Base-by-base conservation (phyloP, 768 basidiomycete genomes). In the Leccinum fibrillosum region DNA sequence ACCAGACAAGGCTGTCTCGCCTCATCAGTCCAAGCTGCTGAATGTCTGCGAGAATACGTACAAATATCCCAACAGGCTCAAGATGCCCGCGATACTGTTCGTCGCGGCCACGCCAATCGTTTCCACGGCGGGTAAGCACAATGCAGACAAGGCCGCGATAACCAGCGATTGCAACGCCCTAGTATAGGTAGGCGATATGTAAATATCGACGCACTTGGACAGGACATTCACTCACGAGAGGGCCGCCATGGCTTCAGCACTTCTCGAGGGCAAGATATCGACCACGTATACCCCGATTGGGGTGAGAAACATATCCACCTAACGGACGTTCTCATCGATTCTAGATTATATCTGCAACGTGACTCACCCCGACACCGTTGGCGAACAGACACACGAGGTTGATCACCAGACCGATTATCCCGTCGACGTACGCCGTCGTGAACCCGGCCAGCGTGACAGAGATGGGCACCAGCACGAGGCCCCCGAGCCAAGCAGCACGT, bases 211-310 rank as follows among this genome's bases (percentile, higher is more conserved):
- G 37, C 21, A 26, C 23, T 17, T 15, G 11, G 11, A 35, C 3
- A 17, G n/a, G 8, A 32, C 5, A 37, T 0, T 3, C 45, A 76
- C 82, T 34, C 48, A 87, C 88, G 70, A 72, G 53, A 73, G 75
- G 0, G 82, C 86, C 5, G 84, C 86, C 69, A 80, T 77, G n/a
- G 78, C 76, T 64, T 90, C 86, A 2, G 87, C 84, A 60, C 87
- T 88, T 23, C 78, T 77, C 23, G 75, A 66, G 30, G 83, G 86
- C 69, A 89, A 60, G 12, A 87, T 69, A 59, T 89, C 88, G 5
- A 88, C 80, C 23, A 73, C 68, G 61, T 88, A 88, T 7, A 86
- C 77, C 7, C 81, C 76, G 15, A 75, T 74, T 0, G 86, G 86
- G 6, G 79, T 78, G 45, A 88, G 72, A 9, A 82, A 79, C 52